Conservation (phyloP, 208 protist species). For the Naegleria lovaniensis region DNA sequence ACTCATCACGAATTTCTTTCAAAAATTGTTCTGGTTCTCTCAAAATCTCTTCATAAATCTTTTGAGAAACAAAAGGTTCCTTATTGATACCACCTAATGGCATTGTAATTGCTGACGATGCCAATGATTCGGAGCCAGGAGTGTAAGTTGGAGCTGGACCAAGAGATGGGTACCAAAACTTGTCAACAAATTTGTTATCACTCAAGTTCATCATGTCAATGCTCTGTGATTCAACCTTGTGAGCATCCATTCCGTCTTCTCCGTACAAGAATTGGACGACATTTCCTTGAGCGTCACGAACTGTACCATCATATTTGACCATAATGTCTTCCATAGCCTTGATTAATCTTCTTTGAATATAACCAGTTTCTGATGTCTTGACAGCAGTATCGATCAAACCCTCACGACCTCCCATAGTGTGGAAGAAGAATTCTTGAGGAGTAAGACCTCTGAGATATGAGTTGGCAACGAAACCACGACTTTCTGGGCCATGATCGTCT, state of each 20-base stretch:
- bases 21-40: not conserved
- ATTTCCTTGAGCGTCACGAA: slow-evolving; percentile 87
- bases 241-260: slow-evolving; percentile 96
- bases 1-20: slow-evolving; percentile 74
- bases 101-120: not conserved
- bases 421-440: slow-evolving; percentile 99
- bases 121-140: not conserved
- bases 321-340: slow-evolving; percentile 98
- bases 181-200: slow-evolving; percentile 60
- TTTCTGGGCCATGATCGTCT: slow-evolving; percentile 93
- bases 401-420: slow-evolving; percentile 97
- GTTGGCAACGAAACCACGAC: slow-evolving; percentile 95
- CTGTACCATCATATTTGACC: slow-evolving; percentile 94
- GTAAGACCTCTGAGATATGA: slow-evolving; percentile 95
- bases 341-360: slow-evolving; percentile 85
- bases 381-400: slow-evolving; percentile 99
- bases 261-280: slow-evolving; percentile 97
- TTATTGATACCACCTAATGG: not conserved
- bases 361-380: slow-evolving; percentile 97
- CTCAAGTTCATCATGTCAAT: slow-evolving; percentile 58
- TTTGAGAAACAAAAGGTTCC: not conserved
- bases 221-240: slow-evolving; percentile 77
- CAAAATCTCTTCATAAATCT: not conserved
- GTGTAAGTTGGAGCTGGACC: not conserved
- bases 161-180: slow-evolving; percentile 59